Evolutionary conservation across 192 early-diverging fungal species (phyloP).

Genomic region (Entomortierella beljakovae): DNA sequence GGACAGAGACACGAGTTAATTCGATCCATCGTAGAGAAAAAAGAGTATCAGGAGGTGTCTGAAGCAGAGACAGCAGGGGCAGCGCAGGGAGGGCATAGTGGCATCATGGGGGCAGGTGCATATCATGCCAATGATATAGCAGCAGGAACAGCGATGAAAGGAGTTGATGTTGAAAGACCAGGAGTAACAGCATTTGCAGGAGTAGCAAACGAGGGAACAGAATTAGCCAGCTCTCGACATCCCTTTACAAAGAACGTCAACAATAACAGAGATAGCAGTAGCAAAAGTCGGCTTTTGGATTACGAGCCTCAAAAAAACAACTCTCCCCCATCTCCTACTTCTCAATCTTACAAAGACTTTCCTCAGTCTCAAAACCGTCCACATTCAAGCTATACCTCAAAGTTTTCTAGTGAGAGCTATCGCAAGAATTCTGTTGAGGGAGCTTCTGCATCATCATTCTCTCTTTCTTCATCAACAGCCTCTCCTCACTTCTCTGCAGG

Average conservation of each 20-base stretch:
- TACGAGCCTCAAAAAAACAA: slow-evolving; percentile 4
- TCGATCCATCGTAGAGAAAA: slow-evolving; percentile 6
- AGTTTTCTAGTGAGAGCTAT: slow-evolving; percentile 3
- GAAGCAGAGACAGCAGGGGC: slow-evolving; percentile 16
- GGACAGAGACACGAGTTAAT: slow-evolving; percentile 12
- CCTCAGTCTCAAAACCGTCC: background rate
- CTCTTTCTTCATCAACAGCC: slow-evolving; percentile 12
- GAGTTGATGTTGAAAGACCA: slow-evolving; percentile 16
- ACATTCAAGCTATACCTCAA: background rate
- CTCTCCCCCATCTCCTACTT: slow-evolving; percentile 12
- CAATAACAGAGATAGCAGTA: slow-evolving; percentile 3
- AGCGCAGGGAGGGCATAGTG: slow-evolving; percentile 21
- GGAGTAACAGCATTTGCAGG: slow-evolving; percentile 5
- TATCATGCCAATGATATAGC: slow-evolving; percentile 29
- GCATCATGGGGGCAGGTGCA: slow-evolving; percentile 41
- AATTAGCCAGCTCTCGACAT: background rate
- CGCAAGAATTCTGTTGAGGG: slow-evolving; percentile 1
- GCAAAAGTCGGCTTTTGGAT: background rate
- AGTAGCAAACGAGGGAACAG: slow-evolving; percentile 7
- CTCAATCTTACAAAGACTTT: slow-evolving; percentile 7
- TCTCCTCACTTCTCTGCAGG: background rate
- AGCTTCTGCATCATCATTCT: slow-evolving; percentile 14
- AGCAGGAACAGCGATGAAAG: slow-evolving; percentile 19
- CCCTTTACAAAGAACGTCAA: background rate
- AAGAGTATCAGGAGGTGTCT: slow-evolving; percentile 38